Evolutionary conservation across 2,329 filamentous ascomycete species (phyloP).

Genomic region (Nakataea oryzae): DNA sequence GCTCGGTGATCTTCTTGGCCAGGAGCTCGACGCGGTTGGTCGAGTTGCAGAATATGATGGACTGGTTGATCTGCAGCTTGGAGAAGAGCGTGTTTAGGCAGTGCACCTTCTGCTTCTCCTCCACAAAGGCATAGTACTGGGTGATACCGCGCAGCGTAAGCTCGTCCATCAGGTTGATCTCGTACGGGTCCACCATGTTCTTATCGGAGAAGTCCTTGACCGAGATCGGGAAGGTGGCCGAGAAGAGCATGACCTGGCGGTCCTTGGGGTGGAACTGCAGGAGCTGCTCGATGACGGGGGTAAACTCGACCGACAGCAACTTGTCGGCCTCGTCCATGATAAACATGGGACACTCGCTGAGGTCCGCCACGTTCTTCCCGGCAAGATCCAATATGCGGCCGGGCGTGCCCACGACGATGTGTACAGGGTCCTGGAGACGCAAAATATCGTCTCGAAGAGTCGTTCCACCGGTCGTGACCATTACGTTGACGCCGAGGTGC

Average conservation of each 20-base stretch:
- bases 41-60: constrained; percentile 99
- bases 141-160: constrained; percentile 96
- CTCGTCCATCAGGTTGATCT: constrained; percentile 99
- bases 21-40: constrained; percentile 96
- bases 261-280: constrained; percentile 94
- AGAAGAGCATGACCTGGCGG: constrained; percentile 98
- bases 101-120: constrained; percentile 99
- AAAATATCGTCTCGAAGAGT: constrained; percentile 94
- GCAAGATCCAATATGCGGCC: constrained; percentile 93
- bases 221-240: constrained; percentile 91
- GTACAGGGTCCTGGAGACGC: constrained; percentile 84
- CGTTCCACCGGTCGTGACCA: constrained; percentile 97
- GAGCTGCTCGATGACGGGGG: constrained; percentile 91
- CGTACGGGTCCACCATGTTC: constrained; percentile 92
- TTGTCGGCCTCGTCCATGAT: constrained; percentile 99
- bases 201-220: constrained; percentile 98
- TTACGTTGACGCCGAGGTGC: constrained; percentile 93
- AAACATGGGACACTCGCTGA: constrained; percentile 93
- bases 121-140: constrained; percentile 98
- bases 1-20: constrained; percentile 98
- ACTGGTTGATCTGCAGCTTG: constrained; percentile 98
- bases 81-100: constrained; percentile 98
- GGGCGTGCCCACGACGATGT: constrained; percentile 95
- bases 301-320: constrained; percentile 92
- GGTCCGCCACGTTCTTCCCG: constrained; percentile 90